A percentile compares a stretch with the other conserved stretches of the same genome.
Evolutionary conservation across 306 rosid species (phyloP).

Genomic region (Begonia peltatifolia): DNA sequence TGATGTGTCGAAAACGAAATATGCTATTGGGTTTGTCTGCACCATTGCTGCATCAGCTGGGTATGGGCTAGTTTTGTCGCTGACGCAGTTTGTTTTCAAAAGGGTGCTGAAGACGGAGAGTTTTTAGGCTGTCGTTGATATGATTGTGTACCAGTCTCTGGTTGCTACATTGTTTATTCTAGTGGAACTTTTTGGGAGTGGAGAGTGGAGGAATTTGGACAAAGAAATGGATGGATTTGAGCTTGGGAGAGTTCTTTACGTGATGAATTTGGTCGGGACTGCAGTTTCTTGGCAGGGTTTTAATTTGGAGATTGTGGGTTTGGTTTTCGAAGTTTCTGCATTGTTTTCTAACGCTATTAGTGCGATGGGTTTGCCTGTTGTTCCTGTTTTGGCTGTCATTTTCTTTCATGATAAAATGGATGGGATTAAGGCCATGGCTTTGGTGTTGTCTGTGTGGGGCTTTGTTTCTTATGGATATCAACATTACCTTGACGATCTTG

Average conservation of each 20-base stretch:
- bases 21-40: constrained; percentile 28
- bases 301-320: constrained; percentile 15
- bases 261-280: constrained; percentile 20
- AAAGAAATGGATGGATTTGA: constrained; percentile 25
- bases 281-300: constrained; percentile 18
- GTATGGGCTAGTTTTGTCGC: constrained; percentile 21
- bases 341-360: constrained; percentile 29
- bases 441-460: constrained; percentile 34
- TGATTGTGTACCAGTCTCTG: constrained; percentile 14
- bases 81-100: constrained; percentile 19
- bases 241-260: constrained; percentile 23
- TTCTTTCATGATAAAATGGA: constrained; percentile 28
- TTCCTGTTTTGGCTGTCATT: constrained; percentile 26
- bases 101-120: constrained; percentile 16
- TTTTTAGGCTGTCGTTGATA: constrained; percentile 16
- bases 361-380: constrained; percentile 20
- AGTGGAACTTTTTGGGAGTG: constrained; percentile 28
- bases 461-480: constrained; percentile 32
- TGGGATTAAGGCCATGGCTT: constrained; percentile 25
- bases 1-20: constrained; percentile 16
- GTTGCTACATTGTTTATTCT: constrained; percentile 14
- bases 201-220: constrained; percentile 23
- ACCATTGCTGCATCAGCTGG: constrained; percentile 27
- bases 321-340: constrained; percentile 29
- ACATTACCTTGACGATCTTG: constrained; percentile 17